A percentile compares a stretch with the other conserved stretches of the same genome.
Conservation (phyloP, 2,329 filamentous ascomycete genomes). For the Fusarium agapanthi region DNA sequence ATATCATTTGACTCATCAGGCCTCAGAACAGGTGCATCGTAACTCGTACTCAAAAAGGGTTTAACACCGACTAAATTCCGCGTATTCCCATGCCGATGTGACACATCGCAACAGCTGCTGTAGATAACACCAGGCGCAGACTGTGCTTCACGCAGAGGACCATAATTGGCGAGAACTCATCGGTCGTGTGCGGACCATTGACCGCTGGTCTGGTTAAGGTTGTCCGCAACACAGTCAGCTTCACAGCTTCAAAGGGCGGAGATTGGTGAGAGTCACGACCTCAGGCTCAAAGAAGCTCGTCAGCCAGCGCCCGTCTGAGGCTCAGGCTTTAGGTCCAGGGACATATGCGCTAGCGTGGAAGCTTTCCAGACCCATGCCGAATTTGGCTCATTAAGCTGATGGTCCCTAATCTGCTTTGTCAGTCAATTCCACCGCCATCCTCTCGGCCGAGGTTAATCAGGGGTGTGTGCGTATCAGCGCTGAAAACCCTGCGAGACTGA, state of each 20-base stretch:
- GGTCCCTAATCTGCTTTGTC: conserved; percentile 36
- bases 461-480: conserved; percentile 17
- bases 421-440: conserved; percentile 1
- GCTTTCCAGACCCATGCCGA: conserved; percentile 1
- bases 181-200: conserved; percentile 17
- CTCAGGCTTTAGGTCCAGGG: conserved; percentile 5
- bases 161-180: conserved; percentile 4
- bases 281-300: conserved; percentile 1
- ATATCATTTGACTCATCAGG: conserved; percentile 7
- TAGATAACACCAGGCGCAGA: conserved; percentile 9
- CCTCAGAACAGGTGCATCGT: not conserved
- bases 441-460: conserved; percentile 23
- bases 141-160: conserved; percentile 3
- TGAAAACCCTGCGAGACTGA: conserved; percentile 8
- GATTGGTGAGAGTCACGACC: conserved; percentile 6
- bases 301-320: conserved; percentile 5
- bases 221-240: conserved; percentile 27
- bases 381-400: conserved; percentile 19
- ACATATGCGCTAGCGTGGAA: conserved; percentile 3
- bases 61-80: conserved; percentile 14
- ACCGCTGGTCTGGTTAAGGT: conserved; percentile 38
- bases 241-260: conserved; percentile 28
- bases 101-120: not conserved
- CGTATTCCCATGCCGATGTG: conserved; percentile 1
- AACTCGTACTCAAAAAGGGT: conserved; percentile 13